Conservation (phyloP, 495 filamentous ascomycete genomes). For the Xylaria flabelliformis region DNA sequence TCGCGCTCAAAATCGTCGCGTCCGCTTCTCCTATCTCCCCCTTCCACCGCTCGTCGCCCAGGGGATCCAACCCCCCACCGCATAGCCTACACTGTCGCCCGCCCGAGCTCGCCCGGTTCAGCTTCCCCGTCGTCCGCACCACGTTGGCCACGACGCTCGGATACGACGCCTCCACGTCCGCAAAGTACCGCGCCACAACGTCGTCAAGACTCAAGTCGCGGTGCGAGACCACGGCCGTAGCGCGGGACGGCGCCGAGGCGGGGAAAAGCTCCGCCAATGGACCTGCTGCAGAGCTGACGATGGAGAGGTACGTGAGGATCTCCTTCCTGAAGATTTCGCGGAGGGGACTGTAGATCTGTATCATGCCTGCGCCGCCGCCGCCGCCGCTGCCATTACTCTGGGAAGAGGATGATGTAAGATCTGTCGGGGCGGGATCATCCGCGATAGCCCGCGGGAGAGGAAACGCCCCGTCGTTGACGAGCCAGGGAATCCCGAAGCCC, state of each 20-base stretch:
- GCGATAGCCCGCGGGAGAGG: constrained; percentile 60
- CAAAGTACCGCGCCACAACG: constrained; percentile 87
- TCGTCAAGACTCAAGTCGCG: constrained; percentile 88
- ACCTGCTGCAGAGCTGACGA: constrained; percentile 46
- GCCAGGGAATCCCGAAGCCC: constrained; percentile 81
- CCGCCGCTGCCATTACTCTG: background rate
- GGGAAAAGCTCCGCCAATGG: constrained; percentile 58
- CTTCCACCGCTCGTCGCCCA: constrained; percentile 56
- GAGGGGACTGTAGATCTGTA: constrained; percentile 69
- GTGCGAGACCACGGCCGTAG: constrained; percentile 59
- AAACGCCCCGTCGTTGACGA: constrained; percentile 73
- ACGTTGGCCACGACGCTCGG: constrained; percentile 95
- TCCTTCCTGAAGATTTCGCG: constrained; percentile 86
- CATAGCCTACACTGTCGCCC: constrained; percentile 52
- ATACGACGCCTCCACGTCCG: constrained; percentile 84
- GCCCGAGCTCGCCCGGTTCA: constrained; percentile 50
- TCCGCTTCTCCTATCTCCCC: constrained; percentile 51
- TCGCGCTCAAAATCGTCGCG: background rate
- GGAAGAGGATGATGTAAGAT: background rate
- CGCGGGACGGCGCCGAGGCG: constrained; percentile 30
- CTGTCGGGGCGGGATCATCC: constrained; percentile 21
- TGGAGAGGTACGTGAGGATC: constrained; percentile 64
- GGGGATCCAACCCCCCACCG: constrained; percentile 55
- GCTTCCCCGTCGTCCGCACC: constrained; percentile 82
- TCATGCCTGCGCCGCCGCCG: background rate